These are phyloP conservation scores for Metschnikowia koreensis DNA, from an alignment of 805 yeast species.

Conservation along the genomic window DNA sequence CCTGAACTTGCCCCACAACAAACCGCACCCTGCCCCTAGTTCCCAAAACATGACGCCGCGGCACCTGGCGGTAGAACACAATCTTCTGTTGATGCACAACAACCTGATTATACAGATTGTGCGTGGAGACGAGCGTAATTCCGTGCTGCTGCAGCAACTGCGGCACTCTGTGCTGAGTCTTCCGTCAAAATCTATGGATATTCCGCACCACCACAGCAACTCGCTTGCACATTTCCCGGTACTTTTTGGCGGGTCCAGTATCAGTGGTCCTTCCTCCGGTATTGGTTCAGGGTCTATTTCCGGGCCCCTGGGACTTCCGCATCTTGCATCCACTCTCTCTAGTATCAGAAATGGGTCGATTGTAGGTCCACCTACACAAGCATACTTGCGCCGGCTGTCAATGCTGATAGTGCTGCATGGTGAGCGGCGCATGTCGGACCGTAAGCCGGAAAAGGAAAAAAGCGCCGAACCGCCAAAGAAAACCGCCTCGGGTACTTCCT, in stretches of 20 bases:
- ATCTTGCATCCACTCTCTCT: conserved; percentile 33
- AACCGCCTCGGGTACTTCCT: neutral
- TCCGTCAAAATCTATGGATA: conserved; percentile 46
- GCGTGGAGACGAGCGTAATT: conserved; percentile 34
- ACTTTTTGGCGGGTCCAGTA: conserved; percentile 40
- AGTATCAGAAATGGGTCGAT: conserved; percentile 43
- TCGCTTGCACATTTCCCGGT: conserved; percentile 45
- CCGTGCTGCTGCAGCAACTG: conserved; percentile 28
- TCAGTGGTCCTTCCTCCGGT: conserved; percentile 43
- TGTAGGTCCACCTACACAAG: conserved; percentile 23
- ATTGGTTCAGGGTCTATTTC: conserved; percentile 35
- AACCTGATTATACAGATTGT: conserved; percentile 43
- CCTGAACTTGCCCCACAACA: conserved; percentile 45
- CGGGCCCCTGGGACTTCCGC: conserved; percentile 35
- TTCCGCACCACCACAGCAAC: conserved; percentile 45
- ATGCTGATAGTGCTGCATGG: conserved; percentile 15
- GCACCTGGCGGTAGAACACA: conserved; percentile 14
- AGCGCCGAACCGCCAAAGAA: conserved; percentile 2
- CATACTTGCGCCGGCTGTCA: conserved; percentile 19
- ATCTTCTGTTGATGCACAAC: conserved; percentile 25
- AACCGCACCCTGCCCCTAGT: conserved; percentile 29
- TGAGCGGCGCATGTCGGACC: conserved; percentile 12
- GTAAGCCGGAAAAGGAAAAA: conserved; percentile 2
- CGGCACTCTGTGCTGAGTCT: conserved; percentile 42
- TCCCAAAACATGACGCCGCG: conserved; percentile 19